Conservation (phyloP, 1,284 basidiomycete genomes). For the Ganoderma meredithae region DNA sequence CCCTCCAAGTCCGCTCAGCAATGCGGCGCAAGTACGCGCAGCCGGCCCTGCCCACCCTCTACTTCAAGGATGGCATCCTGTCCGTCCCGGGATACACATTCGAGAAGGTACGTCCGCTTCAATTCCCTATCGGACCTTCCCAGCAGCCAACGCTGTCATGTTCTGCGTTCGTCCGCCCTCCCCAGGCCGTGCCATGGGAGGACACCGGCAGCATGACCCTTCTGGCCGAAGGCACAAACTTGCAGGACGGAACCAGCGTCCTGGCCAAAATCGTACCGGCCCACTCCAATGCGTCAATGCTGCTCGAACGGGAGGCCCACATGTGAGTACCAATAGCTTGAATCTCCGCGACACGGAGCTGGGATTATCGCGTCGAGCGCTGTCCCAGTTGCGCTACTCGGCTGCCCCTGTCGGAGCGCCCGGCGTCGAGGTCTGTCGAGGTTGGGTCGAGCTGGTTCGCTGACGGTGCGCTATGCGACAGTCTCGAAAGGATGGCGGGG, state of each 20-base stretch:
- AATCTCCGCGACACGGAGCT: not conserved
- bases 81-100: conserved; percentile 74
- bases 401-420: not conserved
- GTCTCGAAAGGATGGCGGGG: conserved; percentile 59
- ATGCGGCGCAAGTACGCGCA: conserved; percentile 48
- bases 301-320: conserved; percentile 73
- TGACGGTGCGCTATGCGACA: conserved; percentile 36
- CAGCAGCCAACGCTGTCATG: not conserved
- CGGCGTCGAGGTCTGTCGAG: not conserved
- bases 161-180: not conserved
- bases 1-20: conserved; percentile 23
- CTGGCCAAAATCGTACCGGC: conserved; percentile 76
- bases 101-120: conserved; percentile 56
- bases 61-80: conserved; percentile 59
- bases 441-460: not conserved
- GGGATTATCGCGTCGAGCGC: conserved; percentile 11
- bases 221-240: conserved; percentile 69
- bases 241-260: conserved; percentile 72
- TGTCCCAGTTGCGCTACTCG: not conserved
- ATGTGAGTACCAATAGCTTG: conserved; percentile 53
- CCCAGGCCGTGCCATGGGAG: conserved; percentile 66
- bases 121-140: not conserved
- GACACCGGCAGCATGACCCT: conserved; percentile 76
- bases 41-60: conserved; percentile 47
- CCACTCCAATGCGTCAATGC: conserved; percentile 74